phyloP scores from a whole-genome alignment of 345 rosid genomes.

The Eucalyptus pauciflora region DNA sequence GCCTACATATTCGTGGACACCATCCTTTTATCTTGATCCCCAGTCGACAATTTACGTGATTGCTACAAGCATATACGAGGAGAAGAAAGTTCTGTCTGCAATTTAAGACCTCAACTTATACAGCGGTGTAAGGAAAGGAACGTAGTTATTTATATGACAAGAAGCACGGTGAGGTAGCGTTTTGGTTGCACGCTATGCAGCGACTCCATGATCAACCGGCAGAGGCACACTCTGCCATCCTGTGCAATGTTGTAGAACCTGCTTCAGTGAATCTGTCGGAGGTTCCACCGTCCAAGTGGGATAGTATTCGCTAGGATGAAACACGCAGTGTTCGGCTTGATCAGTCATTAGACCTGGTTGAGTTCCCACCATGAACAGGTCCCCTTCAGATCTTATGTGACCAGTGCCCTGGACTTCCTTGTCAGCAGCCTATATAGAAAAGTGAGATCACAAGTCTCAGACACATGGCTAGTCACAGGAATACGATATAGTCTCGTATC shows the following conservation, averaged over 20 bases:
- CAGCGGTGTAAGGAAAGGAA: neutral
- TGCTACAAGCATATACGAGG: neutral
- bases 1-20: neutral
- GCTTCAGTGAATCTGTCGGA: slow-evolving; percentile 59
- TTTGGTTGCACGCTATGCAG: neutral
- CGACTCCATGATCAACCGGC: slow-evolving; percentile 35
- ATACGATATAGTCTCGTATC: neutral
- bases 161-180: neutral
- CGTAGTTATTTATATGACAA: neutral
- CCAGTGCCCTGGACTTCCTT: slow-evolving; percentile 42
- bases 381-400: slow-evolving; percentile 69
- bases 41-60: neutral
- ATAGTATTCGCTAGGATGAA: slow-evolving; percentile 69
- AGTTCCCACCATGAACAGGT: slow-evolving; percentile 52
- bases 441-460: neutral
- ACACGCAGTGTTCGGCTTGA: slow-evolving; percentile 12
- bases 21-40: neutral
- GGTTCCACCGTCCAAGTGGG: slow-evolving; percentile 61
- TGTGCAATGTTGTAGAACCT: slow-evolving; percentile 49
- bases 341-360: slow-evolving; percentile 43
- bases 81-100: neutral
- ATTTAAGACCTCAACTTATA: neutral
- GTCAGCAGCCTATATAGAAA: slow-evolving; percentile 58
- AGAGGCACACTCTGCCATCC: slow-evolving; percentile 64
- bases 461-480: neutral